Conservation (phyloP, 331 rosid species). For the Rhamnella rubrinervis region DNA sequence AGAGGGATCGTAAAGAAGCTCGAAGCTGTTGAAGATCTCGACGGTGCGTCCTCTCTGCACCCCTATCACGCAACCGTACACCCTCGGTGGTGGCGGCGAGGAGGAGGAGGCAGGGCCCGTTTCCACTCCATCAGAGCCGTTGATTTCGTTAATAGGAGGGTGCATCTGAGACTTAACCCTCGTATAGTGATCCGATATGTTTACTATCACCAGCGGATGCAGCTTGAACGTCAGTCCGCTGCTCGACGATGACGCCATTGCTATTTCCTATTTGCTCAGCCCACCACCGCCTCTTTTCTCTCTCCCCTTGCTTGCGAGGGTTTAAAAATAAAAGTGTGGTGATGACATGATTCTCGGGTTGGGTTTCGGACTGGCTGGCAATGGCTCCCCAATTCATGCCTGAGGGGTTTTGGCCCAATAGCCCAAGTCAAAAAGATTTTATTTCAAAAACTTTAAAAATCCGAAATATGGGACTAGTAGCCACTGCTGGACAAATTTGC, state of each 20-base stretch:
- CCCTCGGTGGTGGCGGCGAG: conserved; percentile 31
- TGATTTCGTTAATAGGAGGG: conserved; percentile 37
- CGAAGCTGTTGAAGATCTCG: conserved; percentile 98
- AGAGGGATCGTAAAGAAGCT: conserved; percentile 77
- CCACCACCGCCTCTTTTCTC: too few relatives aligned
- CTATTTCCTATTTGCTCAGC: background rate
- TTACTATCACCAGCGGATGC: conserved; percentile 88
- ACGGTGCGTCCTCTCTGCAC: conserved; percentile 97
- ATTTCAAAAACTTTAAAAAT: too few relatives aligned
- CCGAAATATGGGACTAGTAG: too few relatives aligned
- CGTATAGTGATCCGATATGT: conserved; percentile 92
- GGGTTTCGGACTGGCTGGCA: too few relatives aligned
- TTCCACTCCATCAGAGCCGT: conserved; percentile 33
- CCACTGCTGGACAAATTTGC: too few relatives aligned
- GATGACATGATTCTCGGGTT: too few relatives aligned
- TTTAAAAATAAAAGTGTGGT: too few relatives aligned
- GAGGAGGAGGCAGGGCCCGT: conserved; percentile 24
- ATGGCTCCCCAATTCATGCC: too few relatives aligned
- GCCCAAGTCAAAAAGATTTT: too few relatives aligned
- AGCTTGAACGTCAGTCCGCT: conserved; percentile 98
- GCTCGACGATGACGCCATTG: conserved; percentile 78
- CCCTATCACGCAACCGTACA: conserved; percentile 90
- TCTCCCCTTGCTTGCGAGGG: too few relatives aligned
- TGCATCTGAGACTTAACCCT: conserved; percentile 85
- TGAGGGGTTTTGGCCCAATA: too few relatives aligned